Evolutionary conservation across 2,329 filamentous ascomycete species (phyloP).

Genomic region (Fusarium piperis): DNA sequence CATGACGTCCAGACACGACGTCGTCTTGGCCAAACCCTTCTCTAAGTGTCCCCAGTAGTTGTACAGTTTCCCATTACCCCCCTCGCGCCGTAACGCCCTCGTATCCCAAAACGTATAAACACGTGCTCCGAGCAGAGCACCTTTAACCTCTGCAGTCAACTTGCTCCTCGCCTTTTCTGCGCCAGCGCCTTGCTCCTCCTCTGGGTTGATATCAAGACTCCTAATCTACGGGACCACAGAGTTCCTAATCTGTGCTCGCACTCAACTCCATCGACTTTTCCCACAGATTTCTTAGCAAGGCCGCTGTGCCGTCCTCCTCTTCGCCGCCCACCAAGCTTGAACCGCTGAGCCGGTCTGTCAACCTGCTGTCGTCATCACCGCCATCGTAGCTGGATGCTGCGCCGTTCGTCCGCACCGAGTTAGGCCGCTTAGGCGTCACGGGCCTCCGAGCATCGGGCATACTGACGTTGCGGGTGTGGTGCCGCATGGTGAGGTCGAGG

Average conservation of each 20-base stretch:
- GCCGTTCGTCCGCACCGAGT: slow-evolving; percentile 51
- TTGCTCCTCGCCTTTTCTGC: slow-evolving; percentile 51
- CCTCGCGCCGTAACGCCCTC: slow-evolving; percentile 2
- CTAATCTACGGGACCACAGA: not conserved
- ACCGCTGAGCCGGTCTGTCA: slow-evolving; percentile 59
- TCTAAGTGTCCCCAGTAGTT: slow-evolving; percentile 23
- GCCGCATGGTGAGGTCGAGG: slow-evolving; percentile 44
- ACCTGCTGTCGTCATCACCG: slow-evolving; percentile 55
- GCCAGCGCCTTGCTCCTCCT: not conserved
- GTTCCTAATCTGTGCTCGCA: slow-evolving; percentile 52
- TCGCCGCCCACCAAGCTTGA: slow-evolving; percentile 60
- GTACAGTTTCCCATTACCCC: slow-evolving; percentile 20
- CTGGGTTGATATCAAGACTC: not conserved
- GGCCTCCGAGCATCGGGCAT: slow-evolving; percentile 48
- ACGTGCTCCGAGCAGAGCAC: not conserved
- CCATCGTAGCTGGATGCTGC: slow-evolving; percentile 57
- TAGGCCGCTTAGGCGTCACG: slow-evolving; percentile 45
- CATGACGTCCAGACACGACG: slow-evolving; percentile 11
- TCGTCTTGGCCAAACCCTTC: slow-evolving; percentile 8
- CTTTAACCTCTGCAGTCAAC: slow-evolving; percentile 56
- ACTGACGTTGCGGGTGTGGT: slow-evolving; percentile 54
- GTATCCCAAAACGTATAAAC: slow-evolving; percentile 12
- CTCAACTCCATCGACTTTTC: slow-evolving; percentile 68
- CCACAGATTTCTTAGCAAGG: slow-evolving; percentile 68
- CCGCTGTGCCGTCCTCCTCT: slow-evolving; percentile 61